Evolutionary conservation across 768 basidiomycete species (phyloP).

Genomic region (Lyophyllum shimeji): DNA sequence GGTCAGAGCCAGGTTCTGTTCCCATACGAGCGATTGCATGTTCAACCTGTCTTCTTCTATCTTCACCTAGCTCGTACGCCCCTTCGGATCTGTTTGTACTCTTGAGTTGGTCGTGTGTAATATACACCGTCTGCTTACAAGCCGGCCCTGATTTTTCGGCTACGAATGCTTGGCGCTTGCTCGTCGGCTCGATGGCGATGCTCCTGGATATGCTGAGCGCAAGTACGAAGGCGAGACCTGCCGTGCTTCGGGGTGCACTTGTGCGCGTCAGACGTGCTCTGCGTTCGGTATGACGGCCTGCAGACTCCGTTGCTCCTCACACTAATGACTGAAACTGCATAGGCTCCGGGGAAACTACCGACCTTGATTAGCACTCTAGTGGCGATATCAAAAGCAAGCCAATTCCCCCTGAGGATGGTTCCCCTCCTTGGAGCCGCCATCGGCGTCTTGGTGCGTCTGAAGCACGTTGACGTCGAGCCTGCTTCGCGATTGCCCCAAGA

Average conservation of each 20-base stretch:
- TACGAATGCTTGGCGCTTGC: conserved; percentile 48
- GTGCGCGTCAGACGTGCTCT: conserved; percentile 66
- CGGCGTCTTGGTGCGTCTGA: conserved; percentile 70
- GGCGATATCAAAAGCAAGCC: conserved; percentile 45
- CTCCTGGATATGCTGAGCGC: conserved; percentile 63
- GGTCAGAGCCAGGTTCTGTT: conserved; percentile 41
- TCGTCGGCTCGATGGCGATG: conserved; percentile 56
- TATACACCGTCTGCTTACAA: conserved; percentile 54
- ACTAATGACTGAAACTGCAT: neutral
- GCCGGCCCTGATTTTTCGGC: conserved; percentile 43
- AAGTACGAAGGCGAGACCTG: conserved; percentile 50
- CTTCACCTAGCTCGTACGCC: conserved; percentile 46
- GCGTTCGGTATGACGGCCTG: conserved; percentile 48
- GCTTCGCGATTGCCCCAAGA: conserved; percentile 42
- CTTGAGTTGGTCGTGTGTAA: conserved; percentile 66
- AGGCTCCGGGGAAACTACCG: conserved; percentile 45
- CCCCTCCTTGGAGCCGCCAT: conserved; percentile 68
- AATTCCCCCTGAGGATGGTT: conserved; percentile 35
- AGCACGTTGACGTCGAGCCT: conserved; percentile 46
- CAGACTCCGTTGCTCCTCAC: neutral
- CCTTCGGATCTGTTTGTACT: conserved; percentile 66
- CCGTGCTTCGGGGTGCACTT: conserved; percentile 60
- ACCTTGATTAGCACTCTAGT: conserved; percentile 55
- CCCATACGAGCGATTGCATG: neutral
- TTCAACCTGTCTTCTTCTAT: conserved; percentile 4